These are phyloP conservation scores for Hypoxylon subgilvum DNA, from an alignment of 495 filamentous ascomycete species.

Conservation along the genomic window DNA sequence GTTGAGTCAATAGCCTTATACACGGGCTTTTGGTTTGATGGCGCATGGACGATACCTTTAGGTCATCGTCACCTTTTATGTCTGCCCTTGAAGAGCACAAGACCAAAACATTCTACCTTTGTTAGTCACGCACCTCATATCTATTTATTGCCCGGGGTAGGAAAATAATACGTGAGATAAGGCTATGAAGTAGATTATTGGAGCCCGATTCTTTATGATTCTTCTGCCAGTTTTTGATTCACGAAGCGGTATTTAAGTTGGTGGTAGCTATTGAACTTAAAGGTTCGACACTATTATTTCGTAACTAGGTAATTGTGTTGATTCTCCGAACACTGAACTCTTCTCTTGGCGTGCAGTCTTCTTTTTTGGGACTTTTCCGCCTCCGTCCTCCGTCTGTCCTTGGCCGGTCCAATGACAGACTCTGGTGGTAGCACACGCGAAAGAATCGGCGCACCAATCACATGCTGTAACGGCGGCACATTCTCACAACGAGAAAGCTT, in stretches of 20 bases:
- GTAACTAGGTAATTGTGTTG: too few species aligned
- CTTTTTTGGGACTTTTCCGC: background rate
- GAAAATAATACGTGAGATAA: background rate
- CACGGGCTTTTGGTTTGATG: too few species aligned
- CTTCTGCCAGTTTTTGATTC: background rate
- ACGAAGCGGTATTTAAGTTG: too few species aligned
- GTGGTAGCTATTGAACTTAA: background rate
- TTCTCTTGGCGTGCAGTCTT: background rate
- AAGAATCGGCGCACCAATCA: conserved; percentile 27
- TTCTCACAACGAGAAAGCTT: conserved; percentile 17
- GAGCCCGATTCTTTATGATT: background rate
- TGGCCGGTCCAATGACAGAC: conserved; percentile 25
- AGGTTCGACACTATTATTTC: too few species aligned
- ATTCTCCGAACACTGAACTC: too few species aligned
- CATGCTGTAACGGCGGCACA: conserved; percentile 11
- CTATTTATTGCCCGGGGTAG: background rate
- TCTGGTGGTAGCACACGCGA: conserved; percentile 30
- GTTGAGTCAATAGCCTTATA: background rate
- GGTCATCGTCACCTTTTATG: conserved; percentile 2
- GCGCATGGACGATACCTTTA: background rate
- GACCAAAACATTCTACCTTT: conserved; percentile 6
- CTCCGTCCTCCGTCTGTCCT: conserved; percentile 13
- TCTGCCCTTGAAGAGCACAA: conserved; percentile 12
- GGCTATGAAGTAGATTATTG: background rate
- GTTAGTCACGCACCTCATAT: conserved; percentile 12